Conservation (phyloP, 2,329 filamentous ascomycete species). For the Colletotrichum trifolii region DNA sequence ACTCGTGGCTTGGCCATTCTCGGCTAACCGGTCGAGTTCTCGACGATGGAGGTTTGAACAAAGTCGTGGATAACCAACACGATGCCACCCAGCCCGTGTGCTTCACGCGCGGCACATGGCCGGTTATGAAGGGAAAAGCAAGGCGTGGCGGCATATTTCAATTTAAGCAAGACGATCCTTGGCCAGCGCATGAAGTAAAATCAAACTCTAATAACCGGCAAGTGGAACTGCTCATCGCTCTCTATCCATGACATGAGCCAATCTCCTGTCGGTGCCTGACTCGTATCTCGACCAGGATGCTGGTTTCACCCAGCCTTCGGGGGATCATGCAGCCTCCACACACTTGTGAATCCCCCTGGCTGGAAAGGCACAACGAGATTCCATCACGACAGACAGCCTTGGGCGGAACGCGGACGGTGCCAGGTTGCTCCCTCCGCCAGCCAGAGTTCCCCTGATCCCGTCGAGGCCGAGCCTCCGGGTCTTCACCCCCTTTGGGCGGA, state of each 20-base stretch:
- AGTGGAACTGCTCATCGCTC: conserved; percentile 25
- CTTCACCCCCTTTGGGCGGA: conserved; percentile 19
- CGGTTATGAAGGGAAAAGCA: not conserved
- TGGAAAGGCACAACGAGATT: conserved; percentile 11
- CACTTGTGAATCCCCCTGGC: conserved; percentile 22
- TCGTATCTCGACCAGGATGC: conserved; percentile 27
- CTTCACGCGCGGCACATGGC: not conserved
- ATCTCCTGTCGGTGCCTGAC: conserved; percentile 29
- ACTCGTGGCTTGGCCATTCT: too few relatives aligned
- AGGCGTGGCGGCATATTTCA: conserved; percentile 18
- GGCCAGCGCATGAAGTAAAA: conserved; percentile 35
- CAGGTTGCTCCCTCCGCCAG: conserved; percentile 28
- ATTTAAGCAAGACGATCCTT: conserved; percentile 27
- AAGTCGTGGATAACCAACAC: not conserved
- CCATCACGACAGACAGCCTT: conserved; percentile 35
- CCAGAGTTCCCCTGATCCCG: conserved; percentile 30
- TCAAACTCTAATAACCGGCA: conserved; percentile 34
- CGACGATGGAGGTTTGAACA: not conserved
- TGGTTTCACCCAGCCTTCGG: conserved; percentile 32
- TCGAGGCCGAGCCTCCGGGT: conserved; percentile 22
- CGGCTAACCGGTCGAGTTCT: not conserved
- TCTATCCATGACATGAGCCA: conserved; percentile 22
- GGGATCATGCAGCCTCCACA: conserved; percentile 26
- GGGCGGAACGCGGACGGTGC: conserved; percentile 14
- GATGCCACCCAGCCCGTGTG: too few relatives aligned